A percentile compares a stretch with the other conserved stretches of the same genome.
These are phyloP conservation scores for Hortiboletus flavorubellus DNA, from an alignment of 768 basidiomycete genomes.

Conservation along the genomic window DNA sequence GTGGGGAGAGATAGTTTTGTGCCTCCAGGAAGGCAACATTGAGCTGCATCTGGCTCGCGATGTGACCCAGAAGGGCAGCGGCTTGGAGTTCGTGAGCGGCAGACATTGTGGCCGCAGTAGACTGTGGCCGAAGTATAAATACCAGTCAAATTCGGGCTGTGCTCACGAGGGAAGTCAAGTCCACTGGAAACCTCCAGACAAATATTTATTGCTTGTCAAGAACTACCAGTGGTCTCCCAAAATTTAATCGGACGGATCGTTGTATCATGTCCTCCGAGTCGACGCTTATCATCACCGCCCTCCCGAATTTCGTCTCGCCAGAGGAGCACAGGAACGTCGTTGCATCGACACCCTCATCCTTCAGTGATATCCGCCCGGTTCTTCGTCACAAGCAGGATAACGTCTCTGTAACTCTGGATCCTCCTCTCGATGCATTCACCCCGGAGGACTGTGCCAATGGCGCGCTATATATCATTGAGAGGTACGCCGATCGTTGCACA, in stretches of 20 bases:
- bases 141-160: constrained; percentile 25
- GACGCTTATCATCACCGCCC: constrained; percentile 33
- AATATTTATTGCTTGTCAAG: background rate
- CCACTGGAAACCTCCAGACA: too few relatives aligned
- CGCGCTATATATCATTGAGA: constrained; percentile 82
- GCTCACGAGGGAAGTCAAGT: background rate
- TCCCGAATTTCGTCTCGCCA: constrained; percentile 47
- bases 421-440: constrained; percentile 59
- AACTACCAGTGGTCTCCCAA: background rate
- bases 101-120: constrained; percentile 16
- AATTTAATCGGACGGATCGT: background rate
- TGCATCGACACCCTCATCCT: constrained; percentile 80
- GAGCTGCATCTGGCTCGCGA: constrained; percentile 53
- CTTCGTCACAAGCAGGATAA: constrained; percentile 70
- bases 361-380: constrained; percentile 81
- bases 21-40: constrained; percentile 56
- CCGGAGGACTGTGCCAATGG: constrained; percentile 53
- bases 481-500: constrained; percentile 41
- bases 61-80: constrained; percentile 54
- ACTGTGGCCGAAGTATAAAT: background rate
- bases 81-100: constrained; percentile 24
- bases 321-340: constrained; percentile 69
- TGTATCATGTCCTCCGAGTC: constrained; percentile 14
- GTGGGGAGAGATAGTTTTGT: constrained; percentile 49
- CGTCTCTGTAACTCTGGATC: constrained; percentile 68